Base-by-base conservation (phyloP, 352 stramenopile genomes). In the Pythium angustatum region DNA sequence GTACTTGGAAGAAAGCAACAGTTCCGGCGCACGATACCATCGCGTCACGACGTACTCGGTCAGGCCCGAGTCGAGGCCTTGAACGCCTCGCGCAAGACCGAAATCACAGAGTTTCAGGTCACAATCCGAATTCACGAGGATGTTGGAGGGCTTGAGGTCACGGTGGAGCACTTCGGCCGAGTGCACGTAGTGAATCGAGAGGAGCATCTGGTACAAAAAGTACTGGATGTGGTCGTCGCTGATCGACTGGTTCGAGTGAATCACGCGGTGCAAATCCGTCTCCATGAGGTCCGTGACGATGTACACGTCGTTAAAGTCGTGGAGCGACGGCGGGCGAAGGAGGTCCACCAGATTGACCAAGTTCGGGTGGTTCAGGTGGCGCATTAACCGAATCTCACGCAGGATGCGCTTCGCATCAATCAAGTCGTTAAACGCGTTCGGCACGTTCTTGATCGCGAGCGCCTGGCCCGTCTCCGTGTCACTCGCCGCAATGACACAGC, bases 111-210 rank as follows among this genome's bases (percentile, higher is more conserved):
- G 88, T 48, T 85, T 93, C 40, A 97, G 63, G 62, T 96, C 88
- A 66, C 89, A 97, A 60, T 97, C 95, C 22, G 85, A 92, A 65
- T 97, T 97, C 26, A 96, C 81, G 15, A 97, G 81, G 62, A 97
- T 61, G 51, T 97, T 97, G 0, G 86, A 91, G 10, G 89, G 88
- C 71, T 97, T 97, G 14, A 97, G 73, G 41, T 97, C 89, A 2
- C 90, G 84, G 66, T 94, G 86, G 12, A 94, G 70, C 84, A 99
- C 96, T 61, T 97, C 97, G 0, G 90, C 95, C 28, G 92, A 98
- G 84, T 99, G 97, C 69, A 99, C 97, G 64, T 98, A 99, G 75
- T 99, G 98, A 50, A 99, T 90, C 5, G 96, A 96, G 28, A 94
- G 85, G 14, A 99, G 78, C 52, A 96, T 87, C 66, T 96, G 88